Conservation (phyloP, 2,329 filamentous ascomycete species). For the Pseudomassariella vexata region DNA sequence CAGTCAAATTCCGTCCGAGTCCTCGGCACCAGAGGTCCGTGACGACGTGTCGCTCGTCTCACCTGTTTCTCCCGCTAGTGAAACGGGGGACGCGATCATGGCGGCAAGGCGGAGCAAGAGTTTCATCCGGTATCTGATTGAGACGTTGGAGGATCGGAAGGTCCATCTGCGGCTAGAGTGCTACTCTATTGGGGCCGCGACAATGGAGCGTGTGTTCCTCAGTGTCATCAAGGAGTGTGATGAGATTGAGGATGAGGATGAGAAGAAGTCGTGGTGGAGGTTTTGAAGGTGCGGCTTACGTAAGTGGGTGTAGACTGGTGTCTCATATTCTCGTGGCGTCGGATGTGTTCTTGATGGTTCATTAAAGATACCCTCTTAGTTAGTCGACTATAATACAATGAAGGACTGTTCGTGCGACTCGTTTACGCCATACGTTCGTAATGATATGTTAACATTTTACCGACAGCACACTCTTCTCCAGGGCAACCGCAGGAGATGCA, state of each 20-base stretch:
- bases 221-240: conserved; percentile 60
- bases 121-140: conserved; percentile 24
- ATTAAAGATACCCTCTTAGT: no score
- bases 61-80: conserved; percentile 7
- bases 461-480: no score
- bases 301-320: no score
- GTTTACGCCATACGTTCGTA: no score
- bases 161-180: conserved; percentile 54
- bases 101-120: conserved; percentile 9
- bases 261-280: conserved; percentile 15
- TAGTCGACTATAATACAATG: no score
- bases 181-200: conserved; percentile 61
- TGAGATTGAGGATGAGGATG: conserved; percentile 46
- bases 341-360: no score
- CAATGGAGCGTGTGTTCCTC: conserved; percentile 65
- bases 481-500: no score
- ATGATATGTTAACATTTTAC: no score
- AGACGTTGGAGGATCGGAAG: conserved; percentile 51
- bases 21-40: conserved; percentile 8
- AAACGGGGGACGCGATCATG: conserved; percentile 5
- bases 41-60: conserved; percentile 3
- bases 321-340: no score
- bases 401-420: no score
- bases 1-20: conserved; percentile 11
- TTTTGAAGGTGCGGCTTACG: no score